Base-by-base conservation (phyloP, 2,329 filamentous ascomycete genomes). In the Botrytis byssoidea region DNA sequence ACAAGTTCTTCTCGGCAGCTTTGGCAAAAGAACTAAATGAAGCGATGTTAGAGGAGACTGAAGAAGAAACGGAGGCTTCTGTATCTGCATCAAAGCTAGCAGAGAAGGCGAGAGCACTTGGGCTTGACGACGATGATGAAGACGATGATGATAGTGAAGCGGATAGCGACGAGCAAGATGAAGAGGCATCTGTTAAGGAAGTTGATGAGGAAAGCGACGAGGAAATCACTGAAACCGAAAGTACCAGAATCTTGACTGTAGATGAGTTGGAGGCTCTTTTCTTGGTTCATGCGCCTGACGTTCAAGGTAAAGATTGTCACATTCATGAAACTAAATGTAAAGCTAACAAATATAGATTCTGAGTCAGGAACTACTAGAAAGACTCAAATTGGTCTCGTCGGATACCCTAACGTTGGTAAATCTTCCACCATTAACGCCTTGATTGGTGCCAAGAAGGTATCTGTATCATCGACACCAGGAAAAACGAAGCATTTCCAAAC, bases 401-500 rank as follows among this genome's bases (percentile, higher is more conserved):
- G 96, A 74, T 99, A 99, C 83, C 96, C 96, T 80, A 99, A 99
- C 85, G 96, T 99, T 76, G 96, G 96, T 84, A 99, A 99, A 85
- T 99, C 97, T 1, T 98, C 95, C 67, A 99, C 96, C 25, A 99
- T 99, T 87, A 99, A 99, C 85, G 95, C 96, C 60, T 88, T 99
- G n/a, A 95, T 98, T 74, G 97, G 97, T 69, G 91, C 96, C 72
- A 99, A 98, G 86, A 99, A 98, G 85, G 96, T 99, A 9, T 98
- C 95, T 0, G 97, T 99, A 57, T 99, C 96, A 25, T 92, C 95
- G 22, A 99, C 96, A 1, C 96, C 96, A 6, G 96, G 96, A 82
- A 99, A 99, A 85, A 99, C 96, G 22, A 99, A 99, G 85, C 96
- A 99, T 81, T 99, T 99, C 85, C 96, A 99, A 83, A 99, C 96